These are phyloP conservation scores for Trypanosoma cruzi DNA, from an alignment of 208 protist species.

Conservation along the genomic window DNA sequence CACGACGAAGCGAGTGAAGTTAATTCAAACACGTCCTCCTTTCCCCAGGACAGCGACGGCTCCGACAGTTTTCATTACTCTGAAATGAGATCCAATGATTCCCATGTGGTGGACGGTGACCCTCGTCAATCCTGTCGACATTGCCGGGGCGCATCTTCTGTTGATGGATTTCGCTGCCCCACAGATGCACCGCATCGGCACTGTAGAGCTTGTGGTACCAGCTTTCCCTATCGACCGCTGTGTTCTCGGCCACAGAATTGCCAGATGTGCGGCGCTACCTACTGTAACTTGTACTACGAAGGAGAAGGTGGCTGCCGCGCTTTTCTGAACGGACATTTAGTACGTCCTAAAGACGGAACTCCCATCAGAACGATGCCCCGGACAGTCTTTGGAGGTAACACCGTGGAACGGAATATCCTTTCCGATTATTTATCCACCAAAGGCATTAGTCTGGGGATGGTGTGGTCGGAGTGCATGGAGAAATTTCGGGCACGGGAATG, in stretches of 20 bases:
- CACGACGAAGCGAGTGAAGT: slow-evolving; percentile 20
- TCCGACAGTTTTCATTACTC: neutral
- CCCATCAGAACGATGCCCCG: slow-evolving; percentile 34
- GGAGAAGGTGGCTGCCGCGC: slow-evolving; percentile 38
- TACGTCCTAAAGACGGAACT: slow-evolving; percentile 25
- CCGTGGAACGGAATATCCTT: slow-evolving; percentile 72
- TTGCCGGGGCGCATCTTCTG: slow-evolving; percentile 44
- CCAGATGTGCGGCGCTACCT: slow-evolving; percentile 69
- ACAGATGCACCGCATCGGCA: slow-evolving; percentile 45
- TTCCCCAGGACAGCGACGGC: neutral
- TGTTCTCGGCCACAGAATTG: slow-evolving; percentile 75
- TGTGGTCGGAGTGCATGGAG: slow-evolving; percentile 54
- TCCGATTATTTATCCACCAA: slow-evolving; percentile 52
- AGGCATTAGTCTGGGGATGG: slow-evolving; percentile 30
- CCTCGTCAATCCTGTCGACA: slow-evolving; percentile 39
- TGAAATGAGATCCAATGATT: neutral
- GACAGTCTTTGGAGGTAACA: slow-evolving; percentile 70
- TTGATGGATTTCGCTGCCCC: slow-evolving; percentile 75
- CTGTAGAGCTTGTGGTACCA: slow-evolving; percentile 45
- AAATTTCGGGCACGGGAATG: slow-evolving; percentile 47
- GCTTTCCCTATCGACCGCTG: slow-evolving; percentile 77
- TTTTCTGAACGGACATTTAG: neutral
- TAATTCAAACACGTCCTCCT: too few species aligned
- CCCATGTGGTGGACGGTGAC: too few species aligned
- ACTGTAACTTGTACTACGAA: slow-evolving; percentile 80